Evolutionary conservation across 208 protist genomes (phyloP).

Genomic region (Naegleria fowleri): DNA sequence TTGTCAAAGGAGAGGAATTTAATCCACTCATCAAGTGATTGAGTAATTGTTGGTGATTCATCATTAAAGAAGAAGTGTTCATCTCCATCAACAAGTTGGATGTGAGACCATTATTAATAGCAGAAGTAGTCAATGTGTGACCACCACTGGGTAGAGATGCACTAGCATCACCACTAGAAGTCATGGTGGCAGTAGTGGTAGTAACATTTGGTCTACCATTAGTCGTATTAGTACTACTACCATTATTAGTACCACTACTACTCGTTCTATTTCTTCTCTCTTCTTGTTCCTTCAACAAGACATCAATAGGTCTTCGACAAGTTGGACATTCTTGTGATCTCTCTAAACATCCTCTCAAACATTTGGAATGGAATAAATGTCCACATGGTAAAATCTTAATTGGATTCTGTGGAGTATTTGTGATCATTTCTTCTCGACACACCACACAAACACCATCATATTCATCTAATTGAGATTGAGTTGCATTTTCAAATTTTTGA

Average conservation of each 20-base stretch:
- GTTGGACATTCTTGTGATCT: conserved; percentile 54
- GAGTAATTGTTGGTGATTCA: background rate
- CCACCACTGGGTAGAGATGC: no score
- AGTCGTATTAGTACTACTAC: background rate
- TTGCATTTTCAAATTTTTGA: conserved; percentile 2
- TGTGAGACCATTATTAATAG: no score
- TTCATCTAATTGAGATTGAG: background rate
- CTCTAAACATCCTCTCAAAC: conserved; percentile 66
- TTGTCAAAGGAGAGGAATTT: background rate
- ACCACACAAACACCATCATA: conserved; percentile 8
- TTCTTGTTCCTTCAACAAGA: background rate
- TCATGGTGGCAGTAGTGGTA: background rate
- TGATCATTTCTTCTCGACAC: background rate
- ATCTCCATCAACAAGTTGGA: background rate
- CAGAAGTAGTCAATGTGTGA: no score
- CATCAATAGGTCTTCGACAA: conserved; percentile 39
- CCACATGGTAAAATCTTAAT: conserved; percentile 65
- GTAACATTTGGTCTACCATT: background rate
- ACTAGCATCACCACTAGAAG: background rate
- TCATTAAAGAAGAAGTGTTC: no score
- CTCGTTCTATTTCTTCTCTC: background rate
- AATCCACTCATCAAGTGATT: background rate
- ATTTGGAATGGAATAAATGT: conserved; percentile 67
- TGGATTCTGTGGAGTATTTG: background rate
- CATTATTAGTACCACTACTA: background rate